phyloP scores from a whole-genome alignment of 2,329 filamentous ascomycete genomes.

The Penicillium sp. region DNA sequence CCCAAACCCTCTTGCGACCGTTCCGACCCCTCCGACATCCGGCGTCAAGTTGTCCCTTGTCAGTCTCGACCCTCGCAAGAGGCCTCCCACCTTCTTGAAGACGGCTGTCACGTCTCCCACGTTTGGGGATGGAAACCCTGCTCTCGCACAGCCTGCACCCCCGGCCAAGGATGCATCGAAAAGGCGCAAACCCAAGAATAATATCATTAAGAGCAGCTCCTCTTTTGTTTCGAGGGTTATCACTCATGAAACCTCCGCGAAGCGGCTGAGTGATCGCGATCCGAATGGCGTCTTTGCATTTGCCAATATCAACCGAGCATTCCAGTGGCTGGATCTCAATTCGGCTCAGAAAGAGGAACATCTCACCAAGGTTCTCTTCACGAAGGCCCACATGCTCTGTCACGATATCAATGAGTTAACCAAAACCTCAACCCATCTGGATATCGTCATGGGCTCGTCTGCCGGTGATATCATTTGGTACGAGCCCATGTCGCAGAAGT shows the following conservation, averaged over 20 bases:
- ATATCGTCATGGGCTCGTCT: conserved; percentile 92
- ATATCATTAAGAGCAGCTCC: conserved; percentile 97
- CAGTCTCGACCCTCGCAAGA: conserved; percentile 62
- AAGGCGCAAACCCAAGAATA: conserved; percentile 92
- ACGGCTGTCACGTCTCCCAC: conserved; percentile 54
- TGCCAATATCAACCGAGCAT: conserved; percentile 90
- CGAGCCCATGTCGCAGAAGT: conserved; percentile 93
- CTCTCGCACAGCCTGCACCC: conserved; percentile 55
- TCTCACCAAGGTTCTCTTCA: conserved; percentile 92
- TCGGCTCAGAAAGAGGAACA: conserved; percentile 72
- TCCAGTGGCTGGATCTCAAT: conserved; percentile 92
- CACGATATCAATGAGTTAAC: conserved; percentile 87
- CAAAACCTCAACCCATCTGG: conserved; percentile 75
- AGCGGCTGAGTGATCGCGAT: conserved; percentile 74
- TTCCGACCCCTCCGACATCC: conserved; percentile 73
- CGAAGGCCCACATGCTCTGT: conserved; percentile 90
- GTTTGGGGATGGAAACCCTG: conserved; percentile 82
- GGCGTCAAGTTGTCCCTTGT: conserved; percentile 83
- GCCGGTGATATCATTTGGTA: conserved; percentile 98
- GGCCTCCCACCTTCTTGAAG: conserved; percentile 40
- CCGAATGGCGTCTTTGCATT: conserved; percentile 82
- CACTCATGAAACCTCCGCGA: conserved; percentile 74
- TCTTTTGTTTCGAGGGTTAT: conserved; percentile 98
- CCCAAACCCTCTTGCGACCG: conserved; percentile 86
- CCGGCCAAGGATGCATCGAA: conserved; percentile 67